phyloP scores from a whole-genome alignment of 202 grass and related monocot species.

The Setaria viridis region DNA sequence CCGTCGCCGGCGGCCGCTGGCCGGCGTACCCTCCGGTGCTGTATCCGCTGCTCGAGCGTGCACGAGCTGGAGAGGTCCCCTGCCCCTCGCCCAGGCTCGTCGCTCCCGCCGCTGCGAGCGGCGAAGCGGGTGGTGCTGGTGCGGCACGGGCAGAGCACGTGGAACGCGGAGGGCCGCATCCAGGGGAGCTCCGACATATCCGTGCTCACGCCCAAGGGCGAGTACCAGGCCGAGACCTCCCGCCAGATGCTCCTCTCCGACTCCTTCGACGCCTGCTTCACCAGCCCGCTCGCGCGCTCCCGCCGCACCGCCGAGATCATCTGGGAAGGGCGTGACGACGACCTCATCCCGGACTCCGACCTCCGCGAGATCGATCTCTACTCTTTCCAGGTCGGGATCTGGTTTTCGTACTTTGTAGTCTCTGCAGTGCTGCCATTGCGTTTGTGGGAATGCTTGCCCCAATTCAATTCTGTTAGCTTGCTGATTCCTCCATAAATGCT shows the following conservation, averaged over 20 bases:
- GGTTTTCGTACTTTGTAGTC: background rate
- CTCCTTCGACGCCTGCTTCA: conserved; percentile 93
- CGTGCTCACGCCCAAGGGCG: conserved; percentile 88
- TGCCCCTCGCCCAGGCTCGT: background rate
- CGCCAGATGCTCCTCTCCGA: conserved; percentile 86
- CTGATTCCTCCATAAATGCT: background rate
- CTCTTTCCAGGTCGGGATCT: conserved; percentile 69
- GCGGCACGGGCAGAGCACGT: conserved; percentile 98
- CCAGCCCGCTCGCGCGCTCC: conserved; percentile 83
- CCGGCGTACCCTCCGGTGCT: background rate
- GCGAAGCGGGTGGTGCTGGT: conserved; percentile 92
- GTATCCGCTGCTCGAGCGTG: conserved; percentile 58
- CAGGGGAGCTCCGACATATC: conserved; percentile 93
- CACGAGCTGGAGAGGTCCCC: conserved; percentile 45
- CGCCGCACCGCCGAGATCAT: conserved; percentile 95
- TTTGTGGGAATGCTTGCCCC: conserved; percentile 16
- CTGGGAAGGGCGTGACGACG: conserved; percentile 58
- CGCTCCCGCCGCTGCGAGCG: conserved; percentile 56
- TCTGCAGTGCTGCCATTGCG: background rate
- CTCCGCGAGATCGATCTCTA: conserved; percentile 97
- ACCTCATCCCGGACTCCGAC: conserved; percentile 71
- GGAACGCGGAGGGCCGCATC: conserved; percentile 95
- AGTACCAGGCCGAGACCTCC: conserved; percentile 87
- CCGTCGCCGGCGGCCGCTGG: conserved; percentile 31
- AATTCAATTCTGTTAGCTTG: background rate